A percentile compares a stretch with the other conserved stretches of the same genome.
phyloP scores from a whole-genome alignment of 2,329 filamentous ascomycete genomes.

The Lasiodiplodia hormozganensis region DNA sequence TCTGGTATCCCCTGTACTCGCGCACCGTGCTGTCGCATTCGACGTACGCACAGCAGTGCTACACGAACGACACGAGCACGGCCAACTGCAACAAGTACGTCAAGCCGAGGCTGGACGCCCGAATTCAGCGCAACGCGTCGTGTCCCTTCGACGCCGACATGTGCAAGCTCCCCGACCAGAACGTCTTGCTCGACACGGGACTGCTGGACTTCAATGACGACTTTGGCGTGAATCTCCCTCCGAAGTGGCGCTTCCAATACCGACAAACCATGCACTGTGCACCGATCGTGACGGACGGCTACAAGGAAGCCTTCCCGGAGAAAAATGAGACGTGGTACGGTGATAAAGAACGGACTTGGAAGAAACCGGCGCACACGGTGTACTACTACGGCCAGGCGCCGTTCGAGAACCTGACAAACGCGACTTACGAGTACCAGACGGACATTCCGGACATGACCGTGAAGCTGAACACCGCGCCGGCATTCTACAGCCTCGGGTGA shows the following conservation, averaged over 20 bases:
- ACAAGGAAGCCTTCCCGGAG: not conserved
- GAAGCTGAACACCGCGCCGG: not conserved
- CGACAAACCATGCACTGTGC: not conserved
- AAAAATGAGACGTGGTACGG: not conserved
- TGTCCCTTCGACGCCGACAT: not conserved
- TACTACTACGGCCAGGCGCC: constrained; percentile 24
- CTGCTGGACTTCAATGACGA: not conserved
- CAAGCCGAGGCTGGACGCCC: not conserved
- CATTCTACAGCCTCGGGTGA: not conserved
- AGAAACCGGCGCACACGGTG: not conserved
- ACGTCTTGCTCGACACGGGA: constrained; percentile 1
- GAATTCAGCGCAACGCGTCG: not conserved
- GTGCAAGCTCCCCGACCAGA: not conserved
- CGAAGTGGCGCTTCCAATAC: not conserved
- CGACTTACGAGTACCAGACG: not conserved
- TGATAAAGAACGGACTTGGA: not conserved
- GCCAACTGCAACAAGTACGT: not conserved
- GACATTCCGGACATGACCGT: not conserved
- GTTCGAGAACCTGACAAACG: not conserved
- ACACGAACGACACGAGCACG: not conserved
- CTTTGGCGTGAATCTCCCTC: not conserved
- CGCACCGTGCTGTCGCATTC: not conserved
- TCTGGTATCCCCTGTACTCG: not conserved
- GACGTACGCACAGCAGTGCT: constrained; percentile 17
- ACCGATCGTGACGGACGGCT: not conserved